A percentile compares a stretch with the other conserved stretches of the same genome.
These are phyloP conservation scores for Hygrocybe punicea DNA, from an alignment of 768 basidiomycete genomes.

Conservation along the genomic window DNA sequence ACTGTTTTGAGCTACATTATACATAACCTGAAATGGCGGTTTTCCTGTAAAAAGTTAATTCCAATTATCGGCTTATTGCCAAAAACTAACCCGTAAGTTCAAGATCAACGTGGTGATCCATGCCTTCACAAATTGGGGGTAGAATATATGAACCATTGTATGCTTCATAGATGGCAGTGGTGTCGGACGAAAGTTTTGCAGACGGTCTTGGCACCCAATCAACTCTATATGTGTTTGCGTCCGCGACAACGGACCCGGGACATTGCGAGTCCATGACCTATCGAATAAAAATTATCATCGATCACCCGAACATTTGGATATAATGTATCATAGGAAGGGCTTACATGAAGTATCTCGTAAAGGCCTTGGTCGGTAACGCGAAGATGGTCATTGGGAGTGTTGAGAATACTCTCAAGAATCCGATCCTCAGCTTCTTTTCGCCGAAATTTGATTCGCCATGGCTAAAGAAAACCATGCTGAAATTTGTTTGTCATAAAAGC, in stretches of 20 bases:
- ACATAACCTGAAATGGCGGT: conserved; percentile 92
- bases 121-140: conserved; percentile 77
- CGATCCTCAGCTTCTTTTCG: conserved; percentile 43
- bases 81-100: conserved; percentile 60
- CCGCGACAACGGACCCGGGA: conserved; percentile 61
- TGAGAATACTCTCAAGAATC: conserved; percentile 41
- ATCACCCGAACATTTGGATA: background rate
- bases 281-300: conserved; percentile 24
- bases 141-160: conserved; percentile 75
- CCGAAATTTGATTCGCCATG: conserved; percentile 83
- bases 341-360: conserved; percentile 70
- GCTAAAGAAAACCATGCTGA: conserved; percentile 44
- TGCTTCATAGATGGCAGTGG: conserved; percentile 52
- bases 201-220: conserved; percentile 78
- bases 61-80: background rate
- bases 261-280: conserved; percentile 85
- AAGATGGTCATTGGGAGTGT: conserved; percentile 68
- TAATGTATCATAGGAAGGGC: conserved; percentile 10
- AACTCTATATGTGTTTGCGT: conserved; percentile 64
- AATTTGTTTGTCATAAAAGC: background rate
- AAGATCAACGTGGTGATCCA: conserved; percentile 77
- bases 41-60: conserved; percentile 48
- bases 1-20: conserved; percentile 71
- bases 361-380: conserved; percentile 69
- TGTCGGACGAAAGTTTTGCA: conserved; percentile 61